Base-by-base conservation (phyloP, 108 stramenopile genomes). In the Chaetoceros tenuissimus region DNA sequence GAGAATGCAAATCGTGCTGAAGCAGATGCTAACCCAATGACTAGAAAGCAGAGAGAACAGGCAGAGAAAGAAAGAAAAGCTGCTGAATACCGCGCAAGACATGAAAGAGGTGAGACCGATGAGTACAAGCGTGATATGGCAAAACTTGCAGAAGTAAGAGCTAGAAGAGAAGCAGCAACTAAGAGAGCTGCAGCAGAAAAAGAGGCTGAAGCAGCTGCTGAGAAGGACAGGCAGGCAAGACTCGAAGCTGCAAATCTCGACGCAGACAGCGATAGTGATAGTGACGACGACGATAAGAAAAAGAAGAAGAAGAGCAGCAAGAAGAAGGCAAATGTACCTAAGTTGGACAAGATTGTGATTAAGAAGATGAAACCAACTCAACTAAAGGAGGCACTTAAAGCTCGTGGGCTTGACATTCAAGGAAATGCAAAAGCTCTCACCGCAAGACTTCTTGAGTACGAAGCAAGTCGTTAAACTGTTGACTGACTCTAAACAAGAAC, bases 321-420 rank as follows among this genome's bases (percentile, higher is more conserved):
- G 24, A 63, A 61, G 40, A 51, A 71, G 26, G 47, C 48, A 24
- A 60, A 48, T 43, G 72, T 85, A 59, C 84, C 87, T 22, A 94
- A 90, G 69, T 49, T 94, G 48, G 80, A 84, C 53, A 88, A 85
- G 58, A 87, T 90, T 71, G 63, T 74, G 34, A 88, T 90, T 31
- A 94, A 94, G 55, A 88, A 87, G 61, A 89, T 94, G 92, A 94
- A 94, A 63, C 92, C 92, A 19, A 73, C 86, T 20, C 78, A 76
- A 57, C 62, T 90, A 58, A 94, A 94, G 68, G 92, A 90, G 54
- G 89, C 84, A 7, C 62, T 94, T 57, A 94, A 94, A 75, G 75
- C 75, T 54, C 64, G 92, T 34, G 79, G 74, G 0, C 71, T 87
- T 20, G 84, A 84, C 28, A 89, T 85, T 73, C 88, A 89, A 64